A percentile compares a stretch with the other conserved stretches of the same genome.
These are phyloP conservation scores for Phytophthora kernoviae DNA, from an alignment of 352 stramenopile species.

Conservation along the genomic window DNA sequence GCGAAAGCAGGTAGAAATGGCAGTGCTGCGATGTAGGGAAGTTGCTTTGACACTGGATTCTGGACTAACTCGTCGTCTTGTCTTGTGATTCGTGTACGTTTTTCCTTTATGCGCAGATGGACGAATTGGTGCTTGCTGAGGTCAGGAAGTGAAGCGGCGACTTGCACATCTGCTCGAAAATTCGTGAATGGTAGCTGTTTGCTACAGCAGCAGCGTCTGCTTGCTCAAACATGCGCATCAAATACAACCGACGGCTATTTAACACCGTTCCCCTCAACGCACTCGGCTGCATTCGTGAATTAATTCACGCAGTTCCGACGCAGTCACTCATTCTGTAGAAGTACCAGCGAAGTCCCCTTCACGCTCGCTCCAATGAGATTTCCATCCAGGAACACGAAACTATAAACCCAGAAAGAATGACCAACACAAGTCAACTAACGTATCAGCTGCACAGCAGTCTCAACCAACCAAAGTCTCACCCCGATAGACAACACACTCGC, in stretches of 20 bases:
- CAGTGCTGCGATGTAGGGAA: too few species aligned
- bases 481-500: slow-evolving; percentile 80
- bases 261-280: background rate
- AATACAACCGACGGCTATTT: slow-evolving; percentile 6
- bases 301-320: too few species aligned
- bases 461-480: slow-evolving; percentile 32
- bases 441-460: background rate
- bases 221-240: background rate
- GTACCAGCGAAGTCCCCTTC: slow-evolving; percentile 74
- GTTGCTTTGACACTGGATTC: background rate
- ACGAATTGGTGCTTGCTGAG: slow-evolving; percentile 63
- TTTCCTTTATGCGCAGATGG: slow-evolving; percentile 37
- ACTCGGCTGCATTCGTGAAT: too few species aligned
- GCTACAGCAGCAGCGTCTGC: background rate
- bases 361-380: slow-evolving; percentile 52
- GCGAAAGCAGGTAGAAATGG: slow-evolving; percentile 56
- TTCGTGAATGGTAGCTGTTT: slow-evolving; percentile 1
- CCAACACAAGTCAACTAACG: slow-evolving; percentile 1
- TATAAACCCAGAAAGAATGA: slow-evolving; percentile 26
- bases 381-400: slow-evolving; percentile 82
- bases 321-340: slow-evolving; percentile 62
- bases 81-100: background rate
- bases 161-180: slow-evolving; percentile 53
- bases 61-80: background rate
- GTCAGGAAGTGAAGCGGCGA: slow-evolving; percentile 72